Conservation (phyloP, 2,329 filamentous ascomycete genomes). For the Neobulgaria alba region DNA sequence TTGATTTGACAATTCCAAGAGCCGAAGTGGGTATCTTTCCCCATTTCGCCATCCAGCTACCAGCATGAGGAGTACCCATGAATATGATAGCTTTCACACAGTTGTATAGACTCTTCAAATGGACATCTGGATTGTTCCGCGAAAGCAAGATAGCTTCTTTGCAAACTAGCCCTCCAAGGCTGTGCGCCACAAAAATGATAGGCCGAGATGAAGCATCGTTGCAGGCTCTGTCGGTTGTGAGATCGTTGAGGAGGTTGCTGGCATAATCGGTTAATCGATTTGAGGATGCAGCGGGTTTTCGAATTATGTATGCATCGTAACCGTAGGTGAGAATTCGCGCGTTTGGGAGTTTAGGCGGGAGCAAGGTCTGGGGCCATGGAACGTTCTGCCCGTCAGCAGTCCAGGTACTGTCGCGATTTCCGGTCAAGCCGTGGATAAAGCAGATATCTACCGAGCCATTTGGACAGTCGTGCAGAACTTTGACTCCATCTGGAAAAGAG, state of each 20-base stretch:
- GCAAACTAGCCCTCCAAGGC: constrained; percentile 34
- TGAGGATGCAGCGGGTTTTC: neutral
- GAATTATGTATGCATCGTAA: neutral
- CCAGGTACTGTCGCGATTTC: neutral
- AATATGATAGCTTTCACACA: no score
- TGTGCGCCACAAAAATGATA: constrained; percentile 33
- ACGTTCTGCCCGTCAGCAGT: neutral
- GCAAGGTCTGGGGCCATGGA: constrained; percentile 11
- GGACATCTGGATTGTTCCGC: no score
- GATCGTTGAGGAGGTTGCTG: constrained; percentile 9
- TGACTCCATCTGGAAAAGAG: neutral
- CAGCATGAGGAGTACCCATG: constrained; percentile 33
- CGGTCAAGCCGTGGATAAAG: neutral
- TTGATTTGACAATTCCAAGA: no score
- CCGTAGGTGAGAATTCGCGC: constrained; percentile 11
- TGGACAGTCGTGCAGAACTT: neutral
- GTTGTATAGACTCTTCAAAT: constrained; percentile 30
- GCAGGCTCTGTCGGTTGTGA: constrained; percentile 8
- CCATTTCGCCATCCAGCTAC: constrained; percentile 31
- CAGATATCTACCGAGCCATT: neutral
- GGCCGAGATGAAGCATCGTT: constrained; percentile 7
- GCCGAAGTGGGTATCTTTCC: constrained; percentile 22
- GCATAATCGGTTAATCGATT: constrained; percentile 15
- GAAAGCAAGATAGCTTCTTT: no score
- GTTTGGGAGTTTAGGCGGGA: constrained; percentile 25